Percentiles rank a stretch among this genome's conserved stretches.
Evolutionary conservation across 495 filamentous ascomycete species (phyloP).

Genomic region (Penicillium egyptiacum): DNA sequence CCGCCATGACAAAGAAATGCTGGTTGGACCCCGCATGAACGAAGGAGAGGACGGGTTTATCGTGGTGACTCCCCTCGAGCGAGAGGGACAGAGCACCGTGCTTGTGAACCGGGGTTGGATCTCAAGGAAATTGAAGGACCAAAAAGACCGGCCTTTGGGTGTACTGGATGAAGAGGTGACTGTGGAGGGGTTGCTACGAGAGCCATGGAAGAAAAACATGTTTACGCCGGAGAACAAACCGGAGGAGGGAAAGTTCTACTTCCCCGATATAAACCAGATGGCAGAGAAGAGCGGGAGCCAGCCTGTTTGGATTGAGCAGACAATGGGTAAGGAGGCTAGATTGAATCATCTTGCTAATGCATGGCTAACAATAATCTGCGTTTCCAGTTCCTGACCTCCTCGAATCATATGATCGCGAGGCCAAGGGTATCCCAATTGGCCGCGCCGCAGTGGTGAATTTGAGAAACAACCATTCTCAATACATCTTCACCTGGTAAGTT

Average conservation of each 20-base stretch:
- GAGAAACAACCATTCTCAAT: constrained; percentile 94
- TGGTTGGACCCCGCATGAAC: constrained; percentile 83
- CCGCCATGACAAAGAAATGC: constrained; percentile 91
- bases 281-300: constrained; percentile 80
- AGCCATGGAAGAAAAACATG: constrained; percentile 95
- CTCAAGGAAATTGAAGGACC: constrained; percentile 61
- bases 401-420: constrained; percentile 64
- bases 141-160: constrained; percentile 57
- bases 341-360: constrained; percentile 3
- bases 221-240: constrained; percentile 91
- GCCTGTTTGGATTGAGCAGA: constrained; percentile 93
- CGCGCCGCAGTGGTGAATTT: constrained; percentile 87
- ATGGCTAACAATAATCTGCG: constrained; percentile 19
- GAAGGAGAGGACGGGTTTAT: constrained; percentile 89
- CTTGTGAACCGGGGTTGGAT: constrained; percentile 93
- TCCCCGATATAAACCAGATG: constrained; percentile 93
- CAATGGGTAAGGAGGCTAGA: constrained; percentile 65
- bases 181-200: constrained; percentile 79
- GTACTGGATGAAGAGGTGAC: constrained; percentile 66
- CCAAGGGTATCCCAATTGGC: constrained; percentile 90
- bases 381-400: constrained; percentile 72
- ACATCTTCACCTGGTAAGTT: constrained; percentile 95
- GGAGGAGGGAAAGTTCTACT: constrained; percentile 82
- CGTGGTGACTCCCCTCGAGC: constrained; percentile 87
- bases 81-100: constrained; percentile 65